phyloP scores from a whole-genome alignment of 352 stramenopile genomes.

The Pythium insidiosum region DNA sequence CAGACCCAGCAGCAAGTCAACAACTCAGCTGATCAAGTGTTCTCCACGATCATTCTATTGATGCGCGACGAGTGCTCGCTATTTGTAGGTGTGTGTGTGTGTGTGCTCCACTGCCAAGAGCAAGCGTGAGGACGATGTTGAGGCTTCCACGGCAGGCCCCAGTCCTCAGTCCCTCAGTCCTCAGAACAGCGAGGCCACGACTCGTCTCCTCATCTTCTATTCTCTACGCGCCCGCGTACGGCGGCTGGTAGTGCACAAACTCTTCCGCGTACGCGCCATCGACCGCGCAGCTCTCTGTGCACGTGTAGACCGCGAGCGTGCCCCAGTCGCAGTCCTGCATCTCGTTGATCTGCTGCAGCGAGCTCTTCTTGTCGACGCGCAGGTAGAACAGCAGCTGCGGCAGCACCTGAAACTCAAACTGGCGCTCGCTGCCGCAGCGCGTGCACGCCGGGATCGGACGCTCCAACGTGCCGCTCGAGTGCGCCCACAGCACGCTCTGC shows the following conservation, averaged over 20 bases:
- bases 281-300: slow-evolving; percentile 81
- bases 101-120: too few relatives aligned
- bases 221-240: slow-evolving; percentile 37
- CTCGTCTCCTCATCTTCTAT: too few relatives aligned
- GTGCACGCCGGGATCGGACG: slow-evolving; percentile 59
- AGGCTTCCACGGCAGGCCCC: too few relatives aligned
- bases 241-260: slow-evolving; percentile 69
- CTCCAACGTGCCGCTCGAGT: slow-evolving; percentile 39
- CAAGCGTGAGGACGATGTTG: too few relatives aligned
- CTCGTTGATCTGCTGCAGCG: slow-evolving; percentile 47
- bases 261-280: slow-evolving; percentile 45
- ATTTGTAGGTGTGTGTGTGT: too few relatives aligned
- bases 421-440: slow-evolving; percentile 69
- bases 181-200: too few relatives aligned
- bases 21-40: too few relatives aligned
- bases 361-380: slow-evolving; percentile 58
- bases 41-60: too few relatives aligned
- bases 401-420: slow-evolving; percentile 95
- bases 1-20: too few relatives aligned
- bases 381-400: slow-evolving; percentile 93
- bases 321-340: slow-evolving; percentile 86
- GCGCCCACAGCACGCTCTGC: slow-evolving; percentile 83
- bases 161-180: too few relatives aligned
- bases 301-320: slow-evolving; percentile 90
- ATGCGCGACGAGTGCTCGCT: too few relatives aligned